These are phyloP conservation scores for Cercospora sojina DNA, from an alignment of 2,329 filamentous ascomycete species.

Conservation along the genomic window DNA sequence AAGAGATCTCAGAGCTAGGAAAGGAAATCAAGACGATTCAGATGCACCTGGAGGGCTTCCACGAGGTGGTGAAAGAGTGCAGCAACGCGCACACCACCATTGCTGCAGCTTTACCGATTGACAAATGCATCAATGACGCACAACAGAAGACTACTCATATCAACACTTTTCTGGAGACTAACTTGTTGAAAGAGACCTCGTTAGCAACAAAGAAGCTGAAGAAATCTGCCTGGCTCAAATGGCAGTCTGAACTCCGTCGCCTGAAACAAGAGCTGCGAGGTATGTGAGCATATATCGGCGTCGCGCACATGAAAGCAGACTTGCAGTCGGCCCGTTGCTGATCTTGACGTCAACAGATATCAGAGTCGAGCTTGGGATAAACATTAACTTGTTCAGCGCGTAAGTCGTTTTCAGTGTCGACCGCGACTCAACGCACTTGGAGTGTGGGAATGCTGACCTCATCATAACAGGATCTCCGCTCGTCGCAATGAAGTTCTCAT, in stretches of 20 bases:
- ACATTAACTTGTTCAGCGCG: background rate
- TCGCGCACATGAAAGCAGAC: background rate
- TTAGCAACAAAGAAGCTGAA: background rate
- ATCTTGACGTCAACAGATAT: background rate
- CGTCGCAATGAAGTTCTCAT: background rate
- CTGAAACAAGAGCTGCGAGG: background rate
- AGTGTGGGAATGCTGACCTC: background rate
- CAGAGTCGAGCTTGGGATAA: background rate
- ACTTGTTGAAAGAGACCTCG: background rate
- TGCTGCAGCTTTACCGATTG: background rate
- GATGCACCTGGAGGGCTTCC: background rate
- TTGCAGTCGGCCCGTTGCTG: background rate
- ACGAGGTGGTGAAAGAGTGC: background rate
- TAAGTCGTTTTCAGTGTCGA: background rate
- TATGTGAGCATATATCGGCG: background rate
- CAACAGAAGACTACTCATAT: background rate
- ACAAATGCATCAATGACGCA: background rate
- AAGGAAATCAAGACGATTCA: background rate
- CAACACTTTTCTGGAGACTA: background rate
- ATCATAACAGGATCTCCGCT: background rate
- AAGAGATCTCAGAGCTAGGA: background rate
- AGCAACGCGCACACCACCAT: background rate
- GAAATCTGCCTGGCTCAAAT: background rate
- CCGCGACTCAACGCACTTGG: background rate
- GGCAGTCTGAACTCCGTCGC: background rate